A percentile compares a stretch with the other conserved stretches of the same genome.
phyloP scores from a whole-genome alignment of 768 basidiomycete species.

The Udeniomyces megalosporus region DNA sequence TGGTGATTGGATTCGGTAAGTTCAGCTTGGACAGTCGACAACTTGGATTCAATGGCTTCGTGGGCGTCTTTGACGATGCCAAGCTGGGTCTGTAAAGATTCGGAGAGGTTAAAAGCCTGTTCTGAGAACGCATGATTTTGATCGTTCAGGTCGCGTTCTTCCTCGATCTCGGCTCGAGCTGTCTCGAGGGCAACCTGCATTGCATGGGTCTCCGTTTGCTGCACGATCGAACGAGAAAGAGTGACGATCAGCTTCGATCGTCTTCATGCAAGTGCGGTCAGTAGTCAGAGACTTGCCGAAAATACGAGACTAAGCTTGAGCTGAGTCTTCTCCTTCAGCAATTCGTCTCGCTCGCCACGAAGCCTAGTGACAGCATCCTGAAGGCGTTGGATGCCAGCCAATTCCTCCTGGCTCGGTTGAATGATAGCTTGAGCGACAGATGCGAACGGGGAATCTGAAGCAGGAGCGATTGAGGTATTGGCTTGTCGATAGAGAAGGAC shows the following conservation, averaged over 20 bases:
- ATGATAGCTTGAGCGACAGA: too few relatives aligned
- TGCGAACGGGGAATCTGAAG: too few relatives aligned
- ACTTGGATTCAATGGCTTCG: too few relatives aligned
- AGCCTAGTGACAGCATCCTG: neutral
- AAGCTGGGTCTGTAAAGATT: neutral
- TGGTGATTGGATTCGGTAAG: neutral
- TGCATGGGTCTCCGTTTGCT: constrained; percentile 1
- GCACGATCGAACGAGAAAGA: neutral
- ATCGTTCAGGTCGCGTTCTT: neutral
- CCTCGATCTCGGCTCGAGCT: neutral
- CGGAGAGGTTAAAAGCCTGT: neutral
- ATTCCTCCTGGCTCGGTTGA: too few relatives aligned
- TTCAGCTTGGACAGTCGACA: neutral
- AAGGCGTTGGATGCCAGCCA: neutral
- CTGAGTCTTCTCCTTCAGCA: neutral
- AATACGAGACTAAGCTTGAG: neutral
- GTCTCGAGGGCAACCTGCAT: neutral
- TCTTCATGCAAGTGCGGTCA: neutral
- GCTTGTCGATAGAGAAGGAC: neutral
- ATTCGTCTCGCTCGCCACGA: neutral
- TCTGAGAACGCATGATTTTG: neutral
- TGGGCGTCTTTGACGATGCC: neutral
- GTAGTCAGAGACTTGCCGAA: neutral
- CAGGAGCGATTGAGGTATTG: neutral
- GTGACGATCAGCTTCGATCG: neutral